A percentile compares a stretch with the other conserved stretches of the same genome.
Conservation (phyloP, 805 yeast genomes). For the Schizosaccharomyces pombe region DNA sequence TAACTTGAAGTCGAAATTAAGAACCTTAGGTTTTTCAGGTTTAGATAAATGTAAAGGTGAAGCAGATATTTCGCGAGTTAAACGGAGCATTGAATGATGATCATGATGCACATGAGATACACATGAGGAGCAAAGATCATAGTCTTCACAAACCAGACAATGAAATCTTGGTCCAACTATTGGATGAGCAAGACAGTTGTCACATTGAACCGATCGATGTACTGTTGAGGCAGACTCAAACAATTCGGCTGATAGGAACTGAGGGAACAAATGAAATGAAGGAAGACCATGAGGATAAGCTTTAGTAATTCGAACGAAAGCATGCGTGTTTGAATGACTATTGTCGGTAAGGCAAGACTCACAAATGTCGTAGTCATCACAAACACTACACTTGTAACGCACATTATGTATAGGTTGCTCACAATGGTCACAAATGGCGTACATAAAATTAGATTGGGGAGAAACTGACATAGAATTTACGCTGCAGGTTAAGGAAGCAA, state of each 20-base stretch:
- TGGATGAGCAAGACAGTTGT: neutral
- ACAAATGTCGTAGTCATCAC: conserved; percentile 1
- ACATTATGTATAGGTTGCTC: neutral
- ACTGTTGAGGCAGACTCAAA: neutral
- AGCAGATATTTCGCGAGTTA: neutral
- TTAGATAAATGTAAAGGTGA: neutral
- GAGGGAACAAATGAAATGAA: neutral
- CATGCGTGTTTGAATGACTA: neutral
- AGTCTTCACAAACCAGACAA: neutral
- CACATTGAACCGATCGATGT: neutral
- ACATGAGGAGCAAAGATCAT: neutral
- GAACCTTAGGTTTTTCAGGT: neutral
- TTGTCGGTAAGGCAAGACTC: neutral
- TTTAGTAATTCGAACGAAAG: neutral
- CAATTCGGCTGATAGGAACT: neutral
- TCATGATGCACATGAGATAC: neutral
- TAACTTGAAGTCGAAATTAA: neutral
- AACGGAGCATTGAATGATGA: neutral
- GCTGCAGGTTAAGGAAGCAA: neutral
- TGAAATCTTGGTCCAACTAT: neutral
- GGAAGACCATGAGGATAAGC: neutral
- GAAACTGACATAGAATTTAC: neutral
- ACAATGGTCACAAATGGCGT: neutral
- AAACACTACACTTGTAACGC: neutral
- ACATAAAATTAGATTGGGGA: neutral